Evolutionary conservation across 1,284 basidiomycete species (phyloP), one percentile per base, ranked within the genome.

Genomic region (Austroboletus rostrupii): DNA sequence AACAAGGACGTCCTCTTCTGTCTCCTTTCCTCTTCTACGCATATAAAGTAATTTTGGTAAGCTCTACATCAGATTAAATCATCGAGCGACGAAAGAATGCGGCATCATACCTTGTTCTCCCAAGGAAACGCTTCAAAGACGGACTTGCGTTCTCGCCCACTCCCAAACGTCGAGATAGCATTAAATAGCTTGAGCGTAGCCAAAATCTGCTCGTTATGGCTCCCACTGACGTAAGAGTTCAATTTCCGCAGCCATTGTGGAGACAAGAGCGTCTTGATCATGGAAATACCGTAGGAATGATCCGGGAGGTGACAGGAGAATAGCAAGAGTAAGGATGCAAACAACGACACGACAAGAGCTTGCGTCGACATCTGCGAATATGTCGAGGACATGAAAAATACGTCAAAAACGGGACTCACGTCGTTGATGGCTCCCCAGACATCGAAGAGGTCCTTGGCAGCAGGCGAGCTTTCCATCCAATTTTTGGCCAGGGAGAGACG

Each of bases 101-200:
- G 17, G 26, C 7, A 16, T 37, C 59, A 6, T 50, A 84, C 87
- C 73, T 90, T 91, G 31, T 76, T 72, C 47, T 88, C 87, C 89
- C 90, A 92, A 7, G 79, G 75, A 62, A 90, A 86, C 0, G 70
- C 70, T 47, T 90, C 87, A 26, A 83, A 65, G 1, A 87, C 70
- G 0, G 70, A 57, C 56, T 78, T 83, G 44, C 77, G 74, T 53
- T 90, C 87, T 23, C 73, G 68, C 9, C 86, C 85, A 29, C 82
- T 76, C 3, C 76, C 81, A 59, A 85, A 90, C 1, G 63, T 60
- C 3, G 85, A 81, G 54, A 90, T 73, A 0, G 71, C 66, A 52
- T 79, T 74, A 58, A 80, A 79, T 11, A 90, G 62, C 57, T 83
- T 87, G 53, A 92, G 64, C 0, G 83, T 76, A 1, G 78, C 75